Evolutionary conservation across 805 yeast species (phyloP), one percentile per base, ranked within the genome.

Genomic region (Sugiyamaella chiloensis): DNA sequence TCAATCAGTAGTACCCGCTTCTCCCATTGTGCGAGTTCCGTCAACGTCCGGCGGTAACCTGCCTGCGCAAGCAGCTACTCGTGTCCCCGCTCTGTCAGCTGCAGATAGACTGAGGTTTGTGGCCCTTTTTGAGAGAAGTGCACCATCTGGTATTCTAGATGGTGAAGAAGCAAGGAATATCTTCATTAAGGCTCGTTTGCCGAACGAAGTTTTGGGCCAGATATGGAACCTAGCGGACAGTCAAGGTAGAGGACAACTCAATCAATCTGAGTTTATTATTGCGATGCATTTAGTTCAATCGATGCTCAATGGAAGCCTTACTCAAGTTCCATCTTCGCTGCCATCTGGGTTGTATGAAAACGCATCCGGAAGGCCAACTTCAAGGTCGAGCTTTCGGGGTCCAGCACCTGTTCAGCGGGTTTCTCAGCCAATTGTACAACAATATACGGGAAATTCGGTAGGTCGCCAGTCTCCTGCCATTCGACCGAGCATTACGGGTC

Each of bases 241-340:
- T 52, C 76, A 77, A 46, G 81, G 81, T 56, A 67, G 77, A 1
- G 99, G 99, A 4, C 72, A 78, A 47, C 77, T 93, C 58, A 74
- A 78, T 48, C 78, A 81, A 60, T 75, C 81, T 12, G 90, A 87
- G 62, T 93, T 93, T 59, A 79, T 87, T 39, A 78, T 91, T 59
- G 97, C 98, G 5, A 91, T 93, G 99, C 95, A 87, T 66, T 74
- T 93, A 62, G 87, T 93, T 54, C 97, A 91, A 65, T 82, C 88
- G 56, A 70, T 84, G 26, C 72, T 88, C 59, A 78, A 80, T 58
- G 86, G 88, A 32, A 57, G 79, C 2, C 67, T 88, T 56, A 75
- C 74, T 42, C 78, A 80, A 42, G 69, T 88, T 58, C 83, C 87
- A 5, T 52, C 66, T 5, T 35, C 63, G 1, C 55, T 81, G 30